Percentiles rank a stretch among this genome's conserved stretches.
Evolutionary conservation across 2,329 filamentous ascomycete genomes (phyloP).

Genomic region (Verticillium albo-atrum): DNA sequence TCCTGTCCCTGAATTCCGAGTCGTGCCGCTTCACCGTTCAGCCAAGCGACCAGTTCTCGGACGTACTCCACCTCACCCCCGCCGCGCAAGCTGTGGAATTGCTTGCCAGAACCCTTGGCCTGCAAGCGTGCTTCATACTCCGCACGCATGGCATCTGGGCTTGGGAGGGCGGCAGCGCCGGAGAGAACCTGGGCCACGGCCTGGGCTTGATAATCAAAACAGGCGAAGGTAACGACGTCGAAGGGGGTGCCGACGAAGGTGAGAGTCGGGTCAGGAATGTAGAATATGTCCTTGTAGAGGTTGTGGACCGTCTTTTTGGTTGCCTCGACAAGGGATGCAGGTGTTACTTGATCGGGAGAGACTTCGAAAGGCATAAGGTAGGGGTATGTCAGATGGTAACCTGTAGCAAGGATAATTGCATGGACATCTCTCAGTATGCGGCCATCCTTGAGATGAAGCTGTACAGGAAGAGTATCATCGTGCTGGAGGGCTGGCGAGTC

Average conservation of each 20-base stretch:
- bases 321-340: not conserved
- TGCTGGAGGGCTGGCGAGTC: not conserved
- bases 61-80: constrained; percentile 19
- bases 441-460: constrained; percentile 49
- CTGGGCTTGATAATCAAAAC: constrained; percentile 68
- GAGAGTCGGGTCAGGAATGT: constrained; percentile 61
- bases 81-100: constrained; percentile 18
- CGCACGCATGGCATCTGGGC: constrained; percentile 28
- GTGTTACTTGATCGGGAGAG: not conserved
- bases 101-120: constrained; percentile 13
- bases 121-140: constrained; percentile 20
- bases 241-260: constrained; percentile 62
- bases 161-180: constrained; percentile 44
- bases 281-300: constrained; percentile 67
- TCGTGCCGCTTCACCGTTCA: constrained; percentile 6
- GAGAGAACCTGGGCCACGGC: constrained; percentile 53
- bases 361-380: constrained; percentile 39
- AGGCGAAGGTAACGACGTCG: constrained; percentile 61
- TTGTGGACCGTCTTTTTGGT: constrained; percentile 43
- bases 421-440: constrained; percentile 50
- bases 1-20: not conserved
- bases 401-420: constrained; percentile 60
- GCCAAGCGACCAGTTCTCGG: constrained; percentile 16
- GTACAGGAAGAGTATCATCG: constrained; percentile 37
- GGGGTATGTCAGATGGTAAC: constrained; percentile 64